Base-by-base conservation (phyloP, 2,329 filamentous ascomycete genomes). In the Leptographium flavum region DNA sequence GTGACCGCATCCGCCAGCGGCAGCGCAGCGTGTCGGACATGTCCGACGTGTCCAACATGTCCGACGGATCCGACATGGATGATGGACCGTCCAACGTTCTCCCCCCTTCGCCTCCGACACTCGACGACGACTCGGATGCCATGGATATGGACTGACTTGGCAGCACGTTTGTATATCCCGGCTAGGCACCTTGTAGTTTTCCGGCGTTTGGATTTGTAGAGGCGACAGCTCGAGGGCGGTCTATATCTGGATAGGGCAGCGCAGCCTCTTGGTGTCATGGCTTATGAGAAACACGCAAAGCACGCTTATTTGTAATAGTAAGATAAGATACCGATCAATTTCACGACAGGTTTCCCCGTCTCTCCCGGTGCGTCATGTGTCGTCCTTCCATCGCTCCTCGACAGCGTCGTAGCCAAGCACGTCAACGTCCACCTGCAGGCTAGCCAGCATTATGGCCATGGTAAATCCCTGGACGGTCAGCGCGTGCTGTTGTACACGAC, bases 1-100 rank as follows among this genome's bases (percentile, higher is more conserved):
- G 87, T 43, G 74, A 74, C 39, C 72, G 87, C 45, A 70, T 77
- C 30, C 68, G 83, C 44, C 76, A 83, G 53, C 64, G 58, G 58
- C 74, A 78, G 56, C 66, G 55, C 56, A 57, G 55, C 55, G 56
- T 44, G 58, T 61, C n/a, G 49, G 53, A 52, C 19, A 49, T 50
- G 3, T 19, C 27, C 1, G 17, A 35, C 4, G 15, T 7, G 9
- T n/a, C 13, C 5, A 31, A 5, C 2, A 31, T 23, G 5, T 23
- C 17, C 10, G 10, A 17, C 28, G 8, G 21, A 10, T 19, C 15
- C 21, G 36, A 33, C 23, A 44, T 36, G 40, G n/a, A 21, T 1
- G 37, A 39, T 6, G 27, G 14, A 4, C 39, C 42, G 14, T 31
- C 23, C 37, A 19, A 14, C 19, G 15, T 14, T 28, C 4, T 32